Conservation (phyloP, 129 eudicot genomes). For the Saposhnikovia divaricata region DNA sequence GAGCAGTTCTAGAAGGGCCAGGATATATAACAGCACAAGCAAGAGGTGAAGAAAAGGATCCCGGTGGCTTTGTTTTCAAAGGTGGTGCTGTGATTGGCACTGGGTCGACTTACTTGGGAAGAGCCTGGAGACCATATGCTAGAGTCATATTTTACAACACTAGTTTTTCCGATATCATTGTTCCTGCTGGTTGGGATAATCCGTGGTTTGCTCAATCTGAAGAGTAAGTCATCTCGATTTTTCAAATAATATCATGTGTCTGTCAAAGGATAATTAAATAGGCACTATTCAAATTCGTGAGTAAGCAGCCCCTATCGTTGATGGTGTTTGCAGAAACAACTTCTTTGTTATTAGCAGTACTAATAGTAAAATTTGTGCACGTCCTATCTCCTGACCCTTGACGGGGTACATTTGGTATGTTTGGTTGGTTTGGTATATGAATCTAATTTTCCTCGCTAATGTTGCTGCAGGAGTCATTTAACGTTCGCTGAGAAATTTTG, state of each 20-base stretch:
- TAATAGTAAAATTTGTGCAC: not conserved
- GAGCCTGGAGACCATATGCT: constrained; percentile 66
- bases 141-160: constrained; percentile 56
- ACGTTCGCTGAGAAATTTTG: constrained; percentile 49
- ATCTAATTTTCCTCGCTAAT: not conserved
- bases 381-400: no score
- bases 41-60: constrained; percentile 23
- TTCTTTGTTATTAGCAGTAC: no score
- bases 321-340: not conserved
- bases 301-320: no score
- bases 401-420: no score
- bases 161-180: constrained; percentile 30
- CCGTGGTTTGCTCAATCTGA: constrained; percentile 16
- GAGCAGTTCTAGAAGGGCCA: constrained; percentile 24
- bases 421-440: not conserved
- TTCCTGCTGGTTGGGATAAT: constrained; percentile 54
- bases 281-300: not conserved
- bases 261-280: not conserved
- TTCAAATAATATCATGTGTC: no score
- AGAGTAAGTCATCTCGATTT: constrained; percentile 18
- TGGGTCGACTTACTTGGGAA: constrained; percentile 51
- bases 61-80: constrained; percentile 61
- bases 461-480: constrained; percentile 27
- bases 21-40: constrained; percentile 73
- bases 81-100: constrained; percentile 43